Conservation (phyloP, 164 flowering plant species). For the Cinnamomum chago region DNA sequence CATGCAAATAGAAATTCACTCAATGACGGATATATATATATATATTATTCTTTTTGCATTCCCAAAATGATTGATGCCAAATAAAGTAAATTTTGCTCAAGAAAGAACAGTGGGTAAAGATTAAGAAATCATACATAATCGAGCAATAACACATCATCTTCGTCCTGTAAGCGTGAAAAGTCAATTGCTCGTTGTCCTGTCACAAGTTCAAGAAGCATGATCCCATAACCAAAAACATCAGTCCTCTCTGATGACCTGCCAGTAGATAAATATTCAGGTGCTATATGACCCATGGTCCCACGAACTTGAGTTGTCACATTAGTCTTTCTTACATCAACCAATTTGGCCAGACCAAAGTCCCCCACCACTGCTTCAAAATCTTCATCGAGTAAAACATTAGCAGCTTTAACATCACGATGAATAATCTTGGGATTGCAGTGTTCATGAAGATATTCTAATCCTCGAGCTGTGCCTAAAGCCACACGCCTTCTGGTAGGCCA, state of each 20-base stretch:
- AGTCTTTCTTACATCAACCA: constrained; percentile 71
- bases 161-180: constrained; percentile 80
- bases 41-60: no score
- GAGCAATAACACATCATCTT: constrained; percentile 80
- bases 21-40: no score
- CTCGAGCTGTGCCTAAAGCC: constrained; percentile 83
- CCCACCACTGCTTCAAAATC: constrained; percentile 95
- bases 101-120: constrained; percentile 9
- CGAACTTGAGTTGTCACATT: constrained; percentile 88
- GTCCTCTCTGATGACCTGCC: constrained; percentile 88
- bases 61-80: no score
- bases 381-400: constrained; percentile 77
- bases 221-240: constrained; percentile 89
- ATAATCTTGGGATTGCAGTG: constrained; percentile 90
- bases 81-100: no score
- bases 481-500: constrained; percentile 68
- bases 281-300: constrained; percentile 96
- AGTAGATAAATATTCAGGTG: constrained; percentile 89
- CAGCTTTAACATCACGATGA: constrained; percentile 93
- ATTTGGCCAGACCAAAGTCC: constrained; percentile 83
- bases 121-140: constrained; percentile 64
- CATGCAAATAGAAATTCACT: no score
- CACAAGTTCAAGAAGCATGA: constrained; percentile 82
- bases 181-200: constrained; percentile 89
- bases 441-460: constrained; percentile 78